Evolutionary conservation across 345 rosid genomes (phyloP).

Genomic region (Eucalyptus sideroxylon): DNA sequence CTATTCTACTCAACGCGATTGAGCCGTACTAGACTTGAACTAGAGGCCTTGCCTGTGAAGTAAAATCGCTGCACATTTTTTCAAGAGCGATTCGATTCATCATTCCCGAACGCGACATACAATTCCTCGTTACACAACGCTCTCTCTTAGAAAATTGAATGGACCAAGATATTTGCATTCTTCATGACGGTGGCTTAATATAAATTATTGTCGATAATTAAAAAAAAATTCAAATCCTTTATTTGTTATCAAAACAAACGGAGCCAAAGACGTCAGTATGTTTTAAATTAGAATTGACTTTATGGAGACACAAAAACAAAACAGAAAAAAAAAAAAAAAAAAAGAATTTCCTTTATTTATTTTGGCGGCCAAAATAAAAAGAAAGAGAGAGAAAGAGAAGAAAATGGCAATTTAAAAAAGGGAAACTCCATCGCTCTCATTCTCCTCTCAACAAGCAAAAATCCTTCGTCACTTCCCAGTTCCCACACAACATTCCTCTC

Average conservation of each 20-base stretch:
- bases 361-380: background rate
- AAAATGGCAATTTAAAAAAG: background rate
- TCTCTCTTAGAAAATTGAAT: background rate
- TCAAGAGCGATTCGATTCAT: too few species aligned
- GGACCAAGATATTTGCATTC: background rate
- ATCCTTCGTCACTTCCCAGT: too few species aligned
- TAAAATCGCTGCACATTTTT: too few species aligned
- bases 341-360: background rate
- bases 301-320: background rate
- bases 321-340: background rate
- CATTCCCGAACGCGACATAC: rapidly evolving
- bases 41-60: background rate
- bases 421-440: background rate
- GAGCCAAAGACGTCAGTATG: too few species aligned
- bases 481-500: background rate
- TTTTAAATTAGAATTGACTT: background rate
- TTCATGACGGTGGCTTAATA: rapidly evolving
- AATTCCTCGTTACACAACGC: rapidly evolving
- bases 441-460: background rate
- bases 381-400: background rate
- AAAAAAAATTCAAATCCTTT: background rate
- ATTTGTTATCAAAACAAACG: background rate
- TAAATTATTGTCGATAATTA: background rate
- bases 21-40: background rate
- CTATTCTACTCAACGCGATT: rapidly evolving